Conservation (phyloP, 768 basidiomycete genomes). For the Boletus rubroflammeus region DNA sequence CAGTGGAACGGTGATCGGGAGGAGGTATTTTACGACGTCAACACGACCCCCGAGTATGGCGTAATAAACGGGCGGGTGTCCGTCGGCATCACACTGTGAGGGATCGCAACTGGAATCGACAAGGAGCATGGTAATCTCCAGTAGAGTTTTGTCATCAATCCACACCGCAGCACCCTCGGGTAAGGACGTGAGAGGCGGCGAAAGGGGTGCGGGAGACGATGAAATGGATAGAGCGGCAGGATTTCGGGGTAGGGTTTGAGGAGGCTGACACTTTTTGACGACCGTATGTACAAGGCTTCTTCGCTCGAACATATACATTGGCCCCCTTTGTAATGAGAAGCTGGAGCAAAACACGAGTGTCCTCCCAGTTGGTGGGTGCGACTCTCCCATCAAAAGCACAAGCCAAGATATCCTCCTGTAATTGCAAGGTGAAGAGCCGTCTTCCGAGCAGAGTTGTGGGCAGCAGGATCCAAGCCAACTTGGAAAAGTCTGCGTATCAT, state of each 20-base stretch:
- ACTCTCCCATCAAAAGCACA: not conserved
- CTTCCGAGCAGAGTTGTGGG: not conserved
- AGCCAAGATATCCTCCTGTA: not conserved
- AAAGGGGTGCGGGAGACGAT: not conserved
- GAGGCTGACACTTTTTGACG: not conserved
- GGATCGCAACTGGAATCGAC: slow-evolving; percentile 3
- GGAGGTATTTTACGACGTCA: not conserved
- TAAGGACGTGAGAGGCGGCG: not conserved
- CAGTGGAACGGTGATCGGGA: not conserved
- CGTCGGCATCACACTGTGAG: not conserved
- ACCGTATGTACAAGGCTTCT: not conserved
- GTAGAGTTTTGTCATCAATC: not conserved
- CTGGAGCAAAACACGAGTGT: not conserved
- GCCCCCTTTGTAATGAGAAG: not conserved
- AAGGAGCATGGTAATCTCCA: not conserved
- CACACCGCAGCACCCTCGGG: no score
- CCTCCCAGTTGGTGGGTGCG: not conserved
- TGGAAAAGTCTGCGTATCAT: slow-evolving; percentile 9
- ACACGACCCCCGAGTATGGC: not conserved
- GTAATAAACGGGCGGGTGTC: not conserved
- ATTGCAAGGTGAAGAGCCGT: slow-evolving; percentile 4
- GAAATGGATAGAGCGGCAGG: no score
- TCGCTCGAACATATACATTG: not conserved
- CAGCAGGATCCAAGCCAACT: not conserved
- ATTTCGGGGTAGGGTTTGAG: not conserved